These are phyloP conservation scores for Fusarium tricinctum DNA, from an alignment of 2,329 filamentous ascomycete species.

Conservation along the genomic window DNA sequence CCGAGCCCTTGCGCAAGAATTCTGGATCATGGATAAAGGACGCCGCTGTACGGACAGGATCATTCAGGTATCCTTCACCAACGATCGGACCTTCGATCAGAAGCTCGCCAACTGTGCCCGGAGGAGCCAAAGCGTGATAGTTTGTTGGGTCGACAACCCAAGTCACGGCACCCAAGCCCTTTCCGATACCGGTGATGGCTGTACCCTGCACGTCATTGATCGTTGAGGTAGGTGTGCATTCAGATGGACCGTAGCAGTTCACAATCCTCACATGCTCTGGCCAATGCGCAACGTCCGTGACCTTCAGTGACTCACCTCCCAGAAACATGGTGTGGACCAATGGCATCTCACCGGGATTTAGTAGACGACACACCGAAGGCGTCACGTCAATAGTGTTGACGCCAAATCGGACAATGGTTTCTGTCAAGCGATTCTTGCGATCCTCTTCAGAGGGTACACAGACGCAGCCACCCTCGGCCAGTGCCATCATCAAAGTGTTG, in stretches of 20 bases:
- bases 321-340: slow-evolving; percentile 7
- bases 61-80: neutral
- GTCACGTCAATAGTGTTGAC: slow-evolving; percentile 24
- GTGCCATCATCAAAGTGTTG: slow-evolving; percentile 54
- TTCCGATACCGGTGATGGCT: neutral
- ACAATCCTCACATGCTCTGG: neutral
- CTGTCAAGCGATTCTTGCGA: slow-evolving; percentile 34
- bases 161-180: neutral
- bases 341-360: slow-evolving; percentile 11
- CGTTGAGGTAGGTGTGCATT: slow-evolving; percentile 14
- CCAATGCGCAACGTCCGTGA: slow-evolving; percentile 15
- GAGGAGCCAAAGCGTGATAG: neutral
- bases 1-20: neutral
- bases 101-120: neutral
- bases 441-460: slow-evolving; percentile 58
- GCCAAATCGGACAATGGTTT: neutral
- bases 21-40: neutral
- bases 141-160: neutral
- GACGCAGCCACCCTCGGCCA: slow-evolving; percentile 56
- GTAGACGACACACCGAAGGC: slow-evolving; percentile 15
- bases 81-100: neutral
- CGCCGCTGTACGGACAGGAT: neutral
- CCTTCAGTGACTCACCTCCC: slow-evolving; percentile 7
- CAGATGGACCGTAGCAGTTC: slow-evolving; percentile 17
- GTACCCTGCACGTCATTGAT: slow-evolving; percentile 6